Conservation (phyloP, 2,329 filamentous ascomycete species). For the Raffaelea albimanens region DNA sequence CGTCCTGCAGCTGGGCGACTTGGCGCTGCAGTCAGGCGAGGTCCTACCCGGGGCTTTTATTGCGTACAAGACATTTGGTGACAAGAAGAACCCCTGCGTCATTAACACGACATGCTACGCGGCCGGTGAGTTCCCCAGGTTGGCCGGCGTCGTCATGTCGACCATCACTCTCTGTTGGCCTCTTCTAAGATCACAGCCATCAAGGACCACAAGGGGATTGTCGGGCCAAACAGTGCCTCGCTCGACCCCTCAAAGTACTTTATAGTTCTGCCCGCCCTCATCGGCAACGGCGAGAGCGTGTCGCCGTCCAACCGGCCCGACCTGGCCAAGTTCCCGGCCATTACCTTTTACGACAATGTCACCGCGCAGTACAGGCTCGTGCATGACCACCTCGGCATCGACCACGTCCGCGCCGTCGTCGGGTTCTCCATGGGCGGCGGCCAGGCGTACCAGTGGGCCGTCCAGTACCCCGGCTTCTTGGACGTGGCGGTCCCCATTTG, state of each 20-base stretch:
- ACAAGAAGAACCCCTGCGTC: constrained; percentile 1
- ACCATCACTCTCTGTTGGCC: neutral
- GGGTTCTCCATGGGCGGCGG: constrained; percentile 48
- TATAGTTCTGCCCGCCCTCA: constrained; percentile 39
- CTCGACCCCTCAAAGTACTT: constrained; percentile 25
- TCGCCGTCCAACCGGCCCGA: constrained; percentile 35
- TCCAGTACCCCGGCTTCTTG: constrained; percentile 37
- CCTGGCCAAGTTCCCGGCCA: constrained; percentile 30
- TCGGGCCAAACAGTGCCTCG: neutral
- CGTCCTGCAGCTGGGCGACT: constrained; percentile 4
- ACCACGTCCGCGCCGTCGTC: constrained; percentile 33
- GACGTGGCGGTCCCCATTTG: constrained; percentile 38
- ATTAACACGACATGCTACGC: constrained; percentile 8
- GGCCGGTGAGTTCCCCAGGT: neutral
- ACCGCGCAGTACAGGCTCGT: constrained; percentile 35
- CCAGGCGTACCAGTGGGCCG: constrained; percentile 42
- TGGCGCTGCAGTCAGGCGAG: constrained; percentile 3
- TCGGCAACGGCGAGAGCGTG: constrained; percentile 43
- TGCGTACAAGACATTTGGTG: constrained; percentile 8
- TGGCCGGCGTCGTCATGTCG: neutral
- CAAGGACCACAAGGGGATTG: constrained; percentile 1
- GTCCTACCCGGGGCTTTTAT: constrained; percentile 4
- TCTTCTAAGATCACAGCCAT: neutral
- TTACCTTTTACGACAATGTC: constrained; percentile 42
- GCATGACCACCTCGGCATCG: constrained; percentile 28